Evolutionary conservation across 2,329 filamentous ascomycete genomes (phyloP).

Genomic region (Calonectria pteridis): DNA sequence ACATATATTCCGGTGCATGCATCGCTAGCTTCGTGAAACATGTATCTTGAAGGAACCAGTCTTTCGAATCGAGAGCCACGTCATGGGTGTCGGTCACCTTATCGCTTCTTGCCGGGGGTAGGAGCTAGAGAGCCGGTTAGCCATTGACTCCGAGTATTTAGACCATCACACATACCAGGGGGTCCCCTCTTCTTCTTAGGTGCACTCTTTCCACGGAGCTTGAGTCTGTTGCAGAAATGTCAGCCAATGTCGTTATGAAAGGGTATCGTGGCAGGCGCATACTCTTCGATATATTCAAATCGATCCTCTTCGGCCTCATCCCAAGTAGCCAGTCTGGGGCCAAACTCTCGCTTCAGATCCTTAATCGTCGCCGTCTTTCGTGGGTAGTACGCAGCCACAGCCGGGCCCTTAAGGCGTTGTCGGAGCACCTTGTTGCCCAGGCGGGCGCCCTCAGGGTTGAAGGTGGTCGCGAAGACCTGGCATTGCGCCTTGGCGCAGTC

Average conservation of each 20-base stretch:
- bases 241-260: conserved; percentile 36
- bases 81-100: conserved; percentile 33
- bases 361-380: conserved; percentile 77
- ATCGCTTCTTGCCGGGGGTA: conserved; percentile 47
- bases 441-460: conserved; percentile 85
- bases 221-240: conserved; percentile 65
- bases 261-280: conserved; percentile 46
- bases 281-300: conserved; percentile 79
- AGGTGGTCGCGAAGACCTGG: conserved; percentile 90
- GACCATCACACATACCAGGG: conserved; percentile 47
- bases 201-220: conserved; percentile 85
- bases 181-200: conserved; percentile 86
- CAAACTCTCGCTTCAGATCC: conserved; percentile 79
- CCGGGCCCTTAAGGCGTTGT: conserved; percentile 86
- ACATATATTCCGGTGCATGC: conserved; percentile 1
- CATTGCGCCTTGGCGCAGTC: conserved; percentile 78
- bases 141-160: not conserved
- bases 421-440: conserved; percentile 93
- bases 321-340: conserved; percentile 74
- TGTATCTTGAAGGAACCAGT: not conserved
- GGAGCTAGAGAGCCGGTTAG: conserved; percentile 41
- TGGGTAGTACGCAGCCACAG: conserved; percentile 90
- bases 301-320: conserved; percentile 86
- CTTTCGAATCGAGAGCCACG: conserved; percentile 24
- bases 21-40: not conserved